phyloP scores from a whole-genome alignment of 306 rosid species.

The Corylus heterophylla region DNA sequence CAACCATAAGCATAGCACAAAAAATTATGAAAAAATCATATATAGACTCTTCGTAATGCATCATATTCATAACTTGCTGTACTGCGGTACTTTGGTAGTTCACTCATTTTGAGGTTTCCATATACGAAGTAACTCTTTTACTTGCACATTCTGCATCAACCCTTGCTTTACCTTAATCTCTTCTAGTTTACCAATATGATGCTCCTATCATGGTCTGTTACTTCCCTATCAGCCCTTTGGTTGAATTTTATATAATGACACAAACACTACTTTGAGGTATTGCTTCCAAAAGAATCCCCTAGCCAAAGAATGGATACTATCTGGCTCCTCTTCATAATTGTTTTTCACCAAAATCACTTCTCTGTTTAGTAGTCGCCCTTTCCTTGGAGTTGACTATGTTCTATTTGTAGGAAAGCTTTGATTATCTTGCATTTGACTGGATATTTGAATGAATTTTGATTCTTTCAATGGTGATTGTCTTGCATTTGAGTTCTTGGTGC shows the following conservation, averaged over 20 bases:
- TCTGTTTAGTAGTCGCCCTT: not conserved
- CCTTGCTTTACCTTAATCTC: not conserved
- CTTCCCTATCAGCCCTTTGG: not conserved
- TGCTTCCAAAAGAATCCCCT: not conserved
- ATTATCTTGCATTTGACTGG: conserved; percentile 1
- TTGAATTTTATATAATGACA: not conserved
- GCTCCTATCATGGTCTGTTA: not conserved
- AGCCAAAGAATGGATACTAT: not conserved
- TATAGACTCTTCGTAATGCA: not conserved
- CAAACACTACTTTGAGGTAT: not conserved
- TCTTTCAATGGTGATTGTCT: conserved; percentile 1
- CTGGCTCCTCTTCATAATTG: not conserved
- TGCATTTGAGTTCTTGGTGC: conserved; percentile 25
- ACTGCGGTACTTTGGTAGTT: not conserved
- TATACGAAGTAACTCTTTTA: not conserved
- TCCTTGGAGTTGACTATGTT: not conserved
- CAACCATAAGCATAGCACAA: not conserved
- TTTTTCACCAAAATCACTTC: not conserved
- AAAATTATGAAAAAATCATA: not conserved
- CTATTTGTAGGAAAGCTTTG: not conserved
- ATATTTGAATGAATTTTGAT: not conserved
- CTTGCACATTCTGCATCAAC: not conserved
- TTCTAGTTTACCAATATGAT: not conserved
- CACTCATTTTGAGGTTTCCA: not conserved
- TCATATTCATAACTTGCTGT: not conserved